Base-by-base conservation (phyloP, 768 basidiomycete genomes). In the Crucibulum laeve region DNA sequence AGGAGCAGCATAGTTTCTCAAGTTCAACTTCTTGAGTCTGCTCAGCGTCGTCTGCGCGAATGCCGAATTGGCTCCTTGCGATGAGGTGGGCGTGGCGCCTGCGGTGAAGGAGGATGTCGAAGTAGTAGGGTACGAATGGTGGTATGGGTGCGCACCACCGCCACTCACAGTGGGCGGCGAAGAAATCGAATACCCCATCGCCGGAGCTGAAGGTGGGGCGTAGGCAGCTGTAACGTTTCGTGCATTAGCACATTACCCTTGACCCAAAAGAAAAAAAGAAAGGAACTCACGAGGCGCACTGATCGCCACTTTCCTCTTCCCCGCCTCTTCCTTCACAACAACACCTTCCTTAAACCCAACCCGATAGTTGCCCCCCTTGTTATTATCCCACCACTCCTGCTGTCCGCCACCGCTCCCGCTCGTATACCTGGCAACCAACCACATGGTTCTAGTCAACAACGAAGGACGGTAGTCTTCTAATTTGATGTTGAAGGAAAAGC, bases 311-410 rank as follows among this genome's bases (percentile, higher is more conserved):
- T 46, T 53, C 36, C 62, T 47, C 42, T 21, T 24, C 41, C 6
- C 44, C 36, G 42, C 46, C 15, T 18, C 43, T 8, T 44, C 33
- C 47, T 50, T 54, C 48, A 18, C 43, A 21, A 43, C 25, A 3
- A 11, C 44, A 6, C 17, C 41, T 17, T 46, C 49, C 40, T 63
- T 60, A 64, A 97, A 98, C 19, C 64, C 71, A 41, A 96, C 66
- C 19, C 76, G 68, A 68, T 94, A 97, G 59, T 98, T 94, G 49
- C 59, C 50, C 0, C 82, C 84, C 3, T 52, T 63, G 53, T 95
- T 95, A 59, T 92, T 94, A 65, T 98, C 95, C 95, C 95, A 98
- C 75, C 85, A 87, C 67, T 98, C 94, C 1, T 77, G 77, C 14
- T 72, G 77, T 5, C 63, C 56, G 55, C 73, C 61, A 56, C 64